These are phyloP conservation scores for Pichia rugopelliculosa DNA, from an alignment of 805 yeast species.

Conservation along the genomic window DNA sequence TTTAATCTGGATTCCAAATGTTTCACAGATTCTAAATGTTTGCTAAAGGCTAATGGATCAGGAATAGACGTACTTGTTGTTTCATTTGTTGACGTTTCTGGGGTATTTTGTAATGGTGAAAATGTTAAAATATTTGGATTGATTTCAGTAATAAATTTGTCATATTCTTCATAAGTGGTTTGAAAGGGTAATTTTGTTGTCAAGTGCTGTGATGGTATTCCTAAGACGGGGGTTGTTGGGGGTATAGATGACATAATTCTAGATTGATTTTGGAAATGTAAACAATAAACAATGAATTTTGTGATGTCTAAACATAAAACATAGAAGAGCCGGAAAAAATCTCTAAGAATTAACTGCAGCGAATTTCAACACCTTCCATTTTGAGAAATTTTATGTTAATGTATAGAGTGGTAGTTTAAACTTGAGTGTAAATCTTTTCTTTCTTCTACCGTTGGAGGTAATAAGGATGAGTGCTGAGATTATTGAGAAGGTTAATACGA, in stretches of 20 bases:
- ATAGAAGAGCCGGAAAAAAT: too few relatives aligned
- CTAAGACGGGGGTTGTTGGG: background rate
- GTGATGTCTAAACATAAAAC: too few relatives aligned
- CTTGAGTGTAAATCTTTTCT: too few relatives aligned
- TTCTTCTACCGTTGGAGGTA: background rate
- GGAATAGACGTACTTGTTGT: background rate
- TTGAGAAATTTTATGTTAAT: too few relatives aligned
- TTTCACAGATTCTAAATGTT: constrained; percentile 5
- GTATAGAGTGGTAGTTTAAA: too few relatives aligned
- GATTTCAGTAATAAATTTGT: constrained; percentile 5
- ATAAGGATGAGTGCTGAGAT: constrained; percentile 46
- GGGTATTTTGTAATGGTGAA: background rate
- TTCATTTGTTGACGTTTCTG: background rate
- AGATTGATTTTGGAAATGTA: background rate
- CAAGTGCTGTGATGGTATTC: background rate
- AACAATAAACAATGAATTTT: too few relatives aligned
- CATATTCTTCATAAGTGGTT: constrained; percentile 12
- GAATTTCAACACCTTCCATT: too few relatives aligned
- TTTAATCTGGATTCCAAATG: constrained; percentile 36
- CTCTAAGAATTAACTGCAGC: too few relatives aligned
- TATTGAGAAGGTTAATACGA: constrained; percentile 34
- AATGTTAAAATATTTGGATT: background rate
- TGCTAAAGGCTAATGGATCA: constrained; percentile 4
- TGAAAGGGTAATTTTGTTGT: constrained; percentile 6
- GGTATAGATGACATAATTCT: background rate